Evolutionary conservation across 2,329 filamentous ascomycete genomes (phyloP), one percentile per base, ranked within the genome.

Genomic region (Pestalotiopsis sp.): DNA sequence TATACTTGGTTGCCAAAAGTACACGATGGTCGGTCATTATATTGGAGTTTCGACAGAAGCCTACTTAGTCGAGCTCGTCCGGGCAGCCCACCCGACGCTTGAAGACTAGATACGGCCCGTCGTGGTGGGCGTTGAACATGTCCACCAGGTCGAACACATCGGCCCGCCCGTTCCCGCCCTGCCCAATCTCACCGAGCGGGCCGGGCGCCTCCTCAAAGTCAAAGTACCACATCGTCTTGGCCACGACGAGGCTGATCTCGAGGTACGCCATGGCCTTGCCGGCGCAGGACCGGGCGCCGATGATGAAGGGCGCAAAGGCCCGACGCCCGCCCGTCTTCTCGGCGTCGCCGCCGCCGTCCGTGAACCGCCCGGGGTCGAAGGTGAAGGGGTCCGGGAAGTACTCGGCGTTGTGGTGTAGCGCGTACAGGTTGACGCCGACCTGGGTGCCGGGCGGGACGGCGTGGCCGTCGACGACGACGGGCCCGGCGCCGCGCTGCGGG

Each of bases 321-420:
- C 27, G 27, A 7, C 4, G 59, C 23, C 12, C 7, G 56, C n/a
- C 56, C 4, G 14, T 23, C 78, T 76, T 4, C 67, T 66, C 1
- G 13, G 6, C 31, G 31, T 31, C 1, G 13, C 13, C 36, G 6
- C 68, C 71, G 6, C 60, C 70, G 14, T 69, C 67, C 2, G 80
- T 69, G 78, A 80, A 81, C n/a, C 80, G 73, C 14, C 80, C 76
- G 6, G 79, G 78, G 9, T 75, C 67, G 58, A 77, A 82, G 20
- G 36, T 66, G 63, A 72, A 77, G 0, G 73, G 69, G 11, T 76
- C 69, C 0, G 73, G 70, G 58, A 77, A 78, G 67, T 76, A 77
- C 5, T 74, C 71, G 9, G 73, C 66, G 61, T 79, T 76, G 59
- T 81, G 79, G 23, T 82, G 79, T 2, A 82, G 73, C 2, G 74